These are phyloP conservation scores for Rhizopogon sp. DNA, from an alignment of 768 basidiomycete genomes.

Conservation along the genomic window DNA sequence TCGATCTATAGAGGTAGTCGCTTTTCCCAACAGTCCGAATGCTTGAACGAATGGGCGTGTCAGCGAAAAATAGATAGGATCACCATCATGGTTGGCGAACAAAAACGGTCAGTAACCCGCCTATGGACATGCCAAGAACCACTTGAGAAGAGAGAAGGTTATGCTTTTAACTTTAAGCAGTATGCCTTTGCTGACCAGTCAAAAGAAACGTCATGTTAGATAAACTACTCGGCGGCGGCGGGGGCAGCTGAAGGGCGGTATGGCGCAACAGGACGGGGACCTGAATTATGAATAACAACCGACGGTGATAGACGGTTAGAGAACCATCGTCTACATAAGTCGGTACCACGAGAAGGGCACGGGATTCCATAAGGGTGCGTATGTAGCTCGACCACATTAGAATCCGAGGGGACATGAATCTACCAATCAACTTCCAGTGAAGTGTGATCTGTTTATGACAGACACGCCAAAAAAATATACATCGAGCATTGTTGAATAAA, in stretches of 20 bases:
- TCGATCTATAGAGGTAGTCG: background rate
- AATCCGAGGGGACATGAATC: background rate
- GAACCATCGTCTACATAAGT: background rate
- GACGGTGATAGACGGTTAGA: background rate
- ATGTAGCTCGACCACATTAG: background rate
- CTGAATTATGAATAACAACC: background rate
- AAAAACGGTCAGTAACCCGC: background rate
- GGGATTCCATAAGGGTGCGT: background rate
- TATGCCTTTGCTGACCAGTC: too few relatives aligned
- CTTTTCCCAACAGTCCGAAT: background rate
- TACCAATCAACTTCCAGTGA: background rate
- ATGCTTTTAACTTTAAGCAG: too few relatives aligned
- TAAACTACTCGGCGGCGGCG: background rate
- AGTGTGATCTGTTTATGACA: background rate
- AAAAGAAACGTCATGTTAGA: too few relatives aligned
- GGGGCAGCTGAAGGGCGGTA: background rate
- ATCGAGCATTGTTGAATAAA: conserved; percentile 3
- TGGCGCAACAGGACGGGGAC: background rate
- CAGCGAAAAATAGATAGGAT: background rate
- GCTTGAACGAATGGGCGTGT: background rate
- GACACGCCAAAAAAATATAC: conserved; percentile 1
- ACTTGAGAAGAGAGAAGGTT: background rate
- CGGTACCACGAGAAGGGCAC: background rate
- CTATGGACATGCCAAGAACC: background rate
- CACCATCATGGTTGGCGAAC: too few relatives aligned